A percentile compares a stretch with the other conserved stretches of the same genome.
These are phyloP conservation scores for Atkinsonella hypoxylon DNA, from an alignment of 2,329 filamentous ascomycete species.

Conservation along the genomic window DNA sequence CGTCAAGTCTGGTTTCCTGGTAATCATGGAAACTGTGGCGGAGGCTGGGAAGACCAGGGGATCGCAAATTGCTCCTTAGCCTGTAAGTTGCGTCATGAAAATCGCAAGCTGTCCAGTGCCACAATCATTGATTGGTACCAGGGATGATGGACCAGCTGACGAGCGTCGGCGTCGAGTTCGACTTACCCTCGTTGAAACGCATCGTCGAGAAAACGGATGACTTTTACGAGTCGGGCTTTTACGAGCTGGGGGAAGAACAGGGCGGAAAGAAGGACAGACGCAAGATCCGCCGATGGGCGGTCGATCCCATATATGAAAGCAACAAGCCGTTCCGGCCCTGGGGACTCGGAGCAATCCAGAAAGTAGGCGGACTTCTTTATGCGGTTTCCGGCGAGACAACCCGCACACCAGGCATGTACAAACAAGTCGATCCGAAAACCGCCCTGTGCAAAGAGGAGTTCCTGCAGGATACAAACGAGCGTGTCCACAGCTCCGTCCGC, in stretches of 20 bases:
- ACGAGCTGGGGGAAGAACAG: constrained; percentile 12
- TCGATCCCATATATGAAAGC: constrained; percentile 32
- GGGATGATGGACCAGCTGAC: constrained; percentile 47
- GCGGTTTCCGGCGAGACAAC: constrained; percentile 29
- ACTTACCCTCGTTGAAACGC: constrained; percentile 27
- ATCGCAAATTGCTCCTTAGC: constrained; percentile 27
- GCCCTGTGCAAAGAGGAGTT: constrained; percentile 24
- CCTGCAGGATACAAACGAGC: constrained; percentile 41
- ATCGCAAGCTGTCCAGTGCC: not conserved
- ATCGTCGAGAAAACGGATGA: constrained; percentile 24
- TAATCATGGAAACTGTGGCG: constrained; percentile 58
- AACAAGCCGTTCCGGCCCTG: constrained; percentile 37
- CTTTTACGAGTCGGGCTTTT: constrained; percentile 24
- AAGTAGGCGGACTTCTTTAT: constrained; percentile 28
- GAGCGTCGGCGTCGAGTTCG: constrained; percentile 38
- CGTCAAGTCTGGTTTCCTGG: constrained; percentile 57
- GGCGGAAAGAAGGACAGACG: constrained; percentile 6
- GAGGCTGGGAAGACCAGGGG: constrained; percentile 47
- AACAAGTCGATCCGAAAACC: constrained; percentile 28
- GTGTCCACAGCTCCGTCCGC: constrained; percentile 41
- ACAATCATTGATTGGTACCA: constrained; percentile 10
- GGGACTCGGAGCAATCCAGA: constrained; percentile 33
- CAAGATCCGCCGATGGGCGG: constrained; percentile 27
- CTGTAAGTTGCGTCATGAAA: constrained; percentile 19
- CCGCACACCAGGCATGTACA: constrained; percentile 37